Evolutionary conservation across 2,329 filamentous ascomycete genomes (phyloP), one percentile per base, ranked within the genome.

Genomic region (Xylaria sp.): DNA sequence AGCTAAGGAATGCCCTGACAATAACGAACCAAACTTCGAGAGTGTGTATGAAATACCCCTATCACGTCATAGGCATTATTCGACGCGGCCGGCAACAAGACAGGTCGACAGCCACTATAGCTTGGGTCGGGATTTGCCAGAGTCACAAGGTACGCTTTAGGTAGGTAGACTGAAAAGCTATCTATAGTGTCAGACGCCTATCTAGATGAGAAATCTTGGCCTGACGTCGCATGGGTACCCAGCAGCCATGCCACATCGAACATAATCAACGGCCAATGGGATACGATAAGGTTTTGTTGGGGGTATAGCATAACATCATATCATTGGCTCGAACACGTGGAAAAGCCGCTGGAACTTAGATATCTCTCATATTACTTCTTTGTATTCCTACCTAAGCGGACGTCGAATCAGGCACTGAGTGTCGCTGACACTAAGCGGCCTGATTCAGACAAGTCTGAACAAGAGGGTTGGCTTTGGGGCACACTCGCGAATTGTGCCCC

Each of bases 341-440:
- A 50, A 12, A 45, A 48, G 36, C 34, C 51, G 58, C 55, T 53
- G 14, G 36, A 34, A 55, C n/a, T 61, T 50, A n/a, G 24, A 11
- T 32, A 12, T 53, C 27, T 59, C 24, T 60, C 30, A 48, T 53
- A 61, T 59, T 27, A 27, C 24, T 64, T 48, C 17, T 11, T 60
- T 24, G 51, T 56, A 50, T 45, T 30, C 2, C 4, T 53, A 11
- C 47, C 57, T 64, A 66, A n/a, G 27, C 42, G 56, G 59, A 24
- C 57, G 54, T 53, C 21, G 42, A 34, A 50, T 30, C 9, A 32
- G 24, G 19, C 9, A 50, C 7, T 11, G 21, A 24, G 21, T 12
- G 24, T 27, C 60, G 65, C 54, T 57, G 58, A 53, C 45, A 51
- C n/a, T 8, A 34, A 24, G 45, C 42, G 14, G 45, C 53, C 34